These are phyloP conservation scores for Pseudonectria foliicola DNA, from an alignment of 2,329 filamentous ascomycete genomes.

Conservation along the genomic window DNA sequence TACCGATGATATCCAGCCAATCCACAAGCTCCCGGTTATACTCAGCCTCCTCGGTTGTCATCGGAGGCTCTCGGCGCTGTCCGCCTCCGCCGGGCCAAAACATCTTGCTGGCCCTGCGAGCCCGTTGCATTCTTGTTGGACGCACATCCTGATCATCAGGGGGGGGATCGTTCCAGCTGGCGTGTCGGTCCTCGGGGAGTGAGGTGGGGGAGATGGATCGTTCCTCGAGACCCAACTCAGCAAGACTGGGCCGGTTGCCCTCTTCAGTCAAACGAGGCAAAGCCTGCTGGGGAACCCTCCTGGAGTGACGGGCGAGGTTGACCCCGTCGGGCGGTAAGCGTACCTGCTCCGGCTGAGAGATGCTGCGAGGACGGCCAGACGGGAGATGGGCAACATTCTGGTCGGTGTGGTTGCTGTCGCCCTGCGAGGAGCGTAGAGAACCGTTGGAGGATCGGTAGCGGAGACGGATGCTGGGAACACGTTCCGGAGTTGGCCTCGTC, in stretches of 20 bases:
- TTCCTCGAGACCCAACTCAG: slow-evolving; percentile 23
- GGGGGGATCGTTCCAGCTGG: neutral
- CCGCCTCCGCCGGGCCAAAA: slow-evolving; percentile 18
- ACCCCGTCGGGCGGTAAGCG: slow-evolving; percentile 12
- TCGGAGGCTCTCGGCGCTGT: no score
- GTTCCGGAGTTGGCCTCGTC: slow-evolving; percentile 2
- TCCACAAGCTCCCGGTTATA: slow-evolving; percentile 34
- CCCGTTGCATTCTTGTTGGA: slow-evolving; percentile 7
- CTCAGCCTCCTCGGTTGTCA: slow-evolving; percentile 18
- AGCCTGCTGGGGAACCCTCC: slow-evolving; percentile 25
- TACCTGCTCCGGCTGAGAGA: slow-evolving; percentile 28
- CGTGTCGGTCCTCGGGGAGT: slow-evolving; percentile 15
- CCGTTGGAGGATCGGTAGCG: slow-evolving; percentile 16
- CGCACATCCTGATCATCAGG: neutral
- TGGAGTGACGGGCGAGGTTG: slow-evolving; percentile 21
- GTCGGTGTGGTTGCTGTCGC: slow-evolving; percentile 3
- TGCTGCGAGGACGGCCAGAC: slow-evolving; percentile 25
- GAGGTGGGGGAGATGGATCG: slow-evolving; percentile 22
- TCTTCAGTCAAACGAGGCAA: slow-evolving; percentile 35
- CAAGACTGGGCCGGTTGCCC: slow-evolving; percentile 27
- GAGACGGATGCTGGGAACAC: slow-evolving; percentile 20
- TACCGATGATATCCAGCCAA: slow-evolving; percentile 34
- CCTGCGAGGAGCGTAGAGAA: slow-evolving; percentile 11
- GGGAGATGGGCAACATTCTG: slow-evolving; percentile 3
- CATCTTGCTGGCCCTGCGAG: slow-evolving; percentile 19